Base-by-base conservation (phyloP, 2,329 filamentous ascomycete species). In the Orbilia brochopaga region DNA sequence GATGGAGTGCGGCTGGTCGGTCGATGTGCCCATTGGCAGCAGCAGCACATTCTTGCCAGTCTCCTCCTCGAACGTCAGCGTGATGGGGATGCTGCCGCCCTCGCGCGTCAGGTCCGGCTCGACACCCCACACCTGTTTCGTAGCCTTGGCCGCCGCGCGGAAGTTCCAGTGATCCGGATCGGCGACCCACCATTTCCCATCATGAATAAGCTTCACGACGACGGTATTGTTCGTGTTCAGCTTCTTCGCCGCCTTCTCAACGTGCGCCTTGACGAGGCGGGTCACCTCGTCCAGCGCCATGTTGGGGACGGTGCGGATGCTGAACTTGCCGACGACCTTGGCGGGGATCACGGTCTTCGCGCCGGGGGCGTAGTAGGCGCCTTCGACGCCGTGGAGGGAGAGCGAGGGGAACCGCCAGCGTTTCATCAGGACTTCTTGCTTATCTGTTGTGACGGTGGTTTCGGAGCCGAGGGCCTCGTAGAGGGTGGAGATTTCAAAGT, bases 111-210 rank as follows among this genome's bases (percentile, higher is more conserved):
- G 89, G 82, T 99, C 94, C 24, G 94, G 94, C 83, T 92, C 85
- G 61, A 96, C 89, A 60, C 90, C 90, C 86, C 92, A 99, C 40
- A 99, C 94, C 75, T 91, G 87, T 83, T 97, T 89, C 35, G 94
- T 92, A n/a, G 94, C 94, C 85, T 96, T 97, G 78, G 89, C 87
- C 13, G 94, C 94, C 24, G 93, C 93, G 30, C 87, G 86, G 82
- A 97, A 99, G 85, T 99, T 99, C 92, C 94, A 97, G 85, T 99
- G 93, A 82, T 96, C 94, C 30, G 94, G 93, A 78, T 90, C 92
- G 52, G 95, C 92, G 53, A 96, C 92, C 94, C 94, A 99, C 94
- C 94, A 99, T 82, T 97, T 97, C 76, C 94, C 94, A 69, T 88
- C 88, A 83, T 99, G 94, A 81, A 93, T 88, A 67, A 92, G 84